Evolutionary conservation across 805 yeast genomes (phyloP), one percentile per base, ranked within the genome.

Genomic region (Yamadazyma akitaensis): DNA sequence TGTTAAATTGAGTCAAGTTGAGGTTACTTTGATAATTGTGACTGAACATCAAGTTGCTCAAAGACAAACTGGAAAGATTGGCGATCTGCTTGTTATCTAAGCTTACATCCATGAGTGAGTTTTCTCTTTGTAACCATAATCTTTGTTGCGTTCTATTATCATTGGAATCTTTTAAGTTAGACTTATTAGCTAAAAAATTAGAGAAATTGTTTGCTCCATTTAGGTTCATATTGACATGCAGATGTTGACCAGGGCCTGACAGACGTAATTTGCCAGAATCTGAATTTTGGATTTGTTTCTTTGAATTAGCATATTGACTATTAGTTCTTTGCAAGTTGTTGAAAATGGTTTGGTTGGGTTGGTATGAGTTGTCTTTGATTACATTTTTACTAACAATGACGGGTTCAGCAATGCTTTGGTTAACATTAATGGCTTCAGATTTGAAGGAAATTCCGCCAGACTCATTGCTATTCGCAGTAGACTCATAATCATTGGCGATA

Each of bases 91-190:
- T 53, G 10, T 64, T 49, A 49, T 69, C 75, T 30, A 59, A 58
- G 2, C 67, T 68, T 43, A 82, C 63, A 59, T 84, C 91, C 66
- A 84, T 68, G 36, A 85, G 67, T 2, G 88, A 81, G 55, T 80
- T 84, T 53, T 86, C 92, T 53, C 92, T 72, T 61, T 86, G 96
- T 30, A 88, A 68, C 96, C 96, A 88, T 43, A 89, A 73, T 51
- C 83, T 77, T 59, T 86, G 94, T 59, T 88, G 96, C 0, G 96
- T 87, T 65, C 96, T 73, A 1, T 46, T 53, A 38, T 48, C 51
- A 33, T 41, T 21, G 7, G 39, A 18, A n/a, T 49, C 43, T 30
- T 39, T 40, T n/a, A 42, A 25, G 25, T 24, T 37, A 16, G 32
- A 28, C 28, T 44, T 44, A 25, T 37, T 42, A 34, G 50, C 56